Evolutionary conservation across 257 asterid genomes (phyloP).

Genomic region (Nicotiana knightiana): DNA sequence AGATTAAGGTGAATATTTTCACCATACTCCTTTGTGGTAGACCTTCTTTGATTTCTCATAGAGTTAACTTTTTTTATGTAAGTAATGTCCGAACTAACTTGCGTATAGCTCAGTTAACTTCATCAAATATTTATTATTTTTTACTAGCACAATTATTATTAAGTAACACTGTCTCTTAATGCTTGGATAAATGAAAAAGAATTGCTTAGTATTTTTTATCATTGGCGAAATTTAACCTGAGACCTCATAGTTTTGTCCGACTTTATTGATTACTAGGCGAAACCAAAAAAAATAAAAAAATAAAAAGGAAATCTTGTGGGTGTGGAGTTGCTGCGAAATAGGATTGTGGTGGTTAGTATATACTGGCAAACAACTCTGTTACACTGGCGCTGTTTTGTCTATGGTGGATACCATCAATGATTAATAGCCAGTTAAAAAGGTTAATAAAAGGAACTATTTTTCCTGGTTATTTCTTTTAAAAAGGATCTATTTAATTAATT

Average conservation of each 20-base stretch:
- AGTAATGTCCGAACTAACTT: too few species aligned
- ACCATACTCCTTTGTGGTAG: background rate
- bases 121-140: too few species aligned
- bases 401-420: background rate
- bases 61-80: too few species aligned
- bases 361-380: background rate
- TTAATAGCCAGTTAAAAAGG: background rate
- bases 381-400: slow-evolving; percentile 1
- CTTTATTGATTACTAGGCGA: too few species aligned
- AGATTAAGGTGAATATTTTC: background rate
- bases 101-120: too few species aligned
- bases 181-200: too few species aligned
- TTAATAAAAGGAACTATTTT: background rate
- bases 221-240: too few species aligned
- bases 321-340: background rate
- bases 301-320: background rate
- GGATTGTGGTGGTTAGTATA: background rate
- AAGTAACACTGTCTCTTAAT: too few species aligned
- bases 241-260: too few species aligned
- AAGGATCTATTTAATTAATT: background rate
- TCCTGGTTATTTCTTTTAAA: background rate
- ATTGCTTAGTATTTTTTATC: too few species aligned
- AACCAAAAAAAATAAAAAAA: too few species aligned
- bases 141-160: too few species aligned
- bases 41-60: background rate